Evolutionary conservation across 1,139 yeast genomes (phyloP).

Genomic region (Taphrina communis): DNA sequence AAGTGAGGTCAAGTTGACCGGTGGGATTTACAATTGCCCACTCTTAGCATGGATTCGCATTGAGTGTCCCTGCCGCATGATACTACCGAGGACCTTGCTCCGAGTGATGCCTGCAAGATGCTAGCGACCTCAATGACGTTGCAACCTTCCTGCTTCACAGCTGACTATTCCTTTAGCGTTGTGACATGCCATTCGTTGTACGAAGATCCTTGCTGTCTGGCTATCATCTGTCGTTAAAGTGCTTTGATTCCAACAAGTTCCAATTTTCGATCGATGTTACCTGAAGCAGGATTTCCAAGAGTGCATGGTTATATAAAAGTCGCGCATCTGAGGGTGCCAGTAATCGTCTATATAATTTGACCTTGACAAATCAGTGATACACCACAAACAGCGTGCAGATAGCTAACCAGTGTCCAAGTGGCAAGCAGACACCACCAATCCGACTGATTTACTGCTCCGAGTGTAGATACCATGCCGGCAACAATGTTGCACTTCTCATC

Average conservation of each 20-base stretch:
- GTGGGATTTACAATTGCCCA: no score
- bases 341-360: neutral
- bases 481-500: conserved; percentile 13
- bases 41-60: no score
- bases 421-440: conserved; percentile 11
- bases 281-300: neutral
- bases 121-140: no score
- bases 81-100: no score
- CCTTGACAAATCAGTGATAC: neutral
- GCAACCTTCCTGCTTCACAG: no score
- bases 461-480: conserved; percentile 7
- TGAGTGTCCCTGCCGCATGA: no score
- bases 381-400: neutral
- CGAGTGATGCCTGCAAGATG: no score
- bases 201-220: no score
- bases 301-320: conserved; percentile 2
- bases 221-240: neutral
- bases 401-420: conserved; percentile 4
- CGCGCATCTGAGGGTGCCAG: neutral
- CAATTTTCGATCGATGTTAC: neutral
- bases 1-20: no score
- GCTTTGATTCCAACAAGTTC: neutral
- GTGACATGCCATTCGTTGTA: no score
- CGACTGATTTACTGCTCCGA: neutral
- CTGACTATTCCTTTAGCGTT: no score